phyloP scores from a whole-genome alignment of 495 filamentous ascomycete species.

The Collariella sp. region DNA sequence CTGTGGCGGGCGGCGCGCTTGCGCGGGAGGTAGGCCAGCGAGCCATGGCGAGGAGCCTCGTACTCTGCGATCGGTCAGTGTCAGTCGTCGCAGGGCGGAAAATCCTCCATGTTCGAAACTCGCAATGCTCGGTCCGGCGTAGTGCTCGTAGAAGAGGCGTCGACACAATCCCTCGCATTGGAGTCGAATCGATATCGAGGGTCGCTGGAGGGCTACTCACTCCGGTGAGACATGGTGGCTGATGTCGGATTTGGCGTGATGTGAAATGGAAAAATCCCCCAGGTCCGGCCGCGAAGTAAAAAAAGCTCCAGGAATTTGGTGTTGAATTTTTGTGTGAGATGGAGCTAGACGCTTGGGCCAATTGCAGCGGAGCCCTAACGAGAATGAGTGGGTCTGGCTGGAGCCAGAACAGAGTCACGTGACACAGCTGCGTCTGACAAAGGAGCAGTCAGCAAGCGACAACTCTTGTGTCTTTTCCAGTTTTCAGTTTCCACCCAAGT shows the following conservation, averaged over 20 bases:
- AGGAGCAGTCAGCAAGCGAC: too few species aligned
- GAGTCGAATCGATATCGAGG: background rate
- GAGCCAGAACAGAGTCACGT: background rate
- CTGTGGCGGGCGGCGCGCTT: conserved; percentile 95
- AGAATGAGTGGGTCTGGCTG: background rate
- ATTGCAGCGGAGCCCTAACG: conserved; percentile 29
- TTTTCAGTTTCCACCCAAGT: too few species aligned
- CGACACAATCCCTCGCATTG: conserved; percentile 1
- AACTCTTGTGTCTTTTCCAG: too few species aligned
- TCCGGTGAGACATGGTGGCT: conserved; percentile 33
- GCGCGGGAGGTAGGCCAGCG: conserved; percentile 90
- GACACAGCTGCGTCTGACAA: too few species aligned
- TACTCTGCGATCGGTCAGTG: conserved; percentile 54
- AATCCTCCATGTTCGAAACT: background rate
- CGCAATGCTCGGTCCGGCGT: conserved; percentile 3
- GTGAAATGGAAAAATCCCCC: conserved; percentile 23
- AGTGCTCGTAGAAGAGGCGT: background rate
- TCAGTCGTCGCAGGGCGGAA: background rate
- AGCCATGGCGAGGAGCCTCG: conserved; percentile 94
- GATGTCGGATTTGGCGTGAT: conserved; percentile 24
- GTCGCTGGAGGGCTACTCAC: conserved; percentile 19
- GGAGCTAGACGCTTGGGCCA: conserved; percentile 19
- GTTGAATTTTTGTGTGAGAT: conserved; percentile 27
- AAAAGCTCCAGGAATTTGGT: conserved; percentile 18
- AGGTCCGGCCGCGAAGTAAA: conserved; percentile 13